These are phyloP conservation scores for Corymbia calophylla DNA, from an alignment of 441 rosid species.

Conservation along the genomic window DNA sequence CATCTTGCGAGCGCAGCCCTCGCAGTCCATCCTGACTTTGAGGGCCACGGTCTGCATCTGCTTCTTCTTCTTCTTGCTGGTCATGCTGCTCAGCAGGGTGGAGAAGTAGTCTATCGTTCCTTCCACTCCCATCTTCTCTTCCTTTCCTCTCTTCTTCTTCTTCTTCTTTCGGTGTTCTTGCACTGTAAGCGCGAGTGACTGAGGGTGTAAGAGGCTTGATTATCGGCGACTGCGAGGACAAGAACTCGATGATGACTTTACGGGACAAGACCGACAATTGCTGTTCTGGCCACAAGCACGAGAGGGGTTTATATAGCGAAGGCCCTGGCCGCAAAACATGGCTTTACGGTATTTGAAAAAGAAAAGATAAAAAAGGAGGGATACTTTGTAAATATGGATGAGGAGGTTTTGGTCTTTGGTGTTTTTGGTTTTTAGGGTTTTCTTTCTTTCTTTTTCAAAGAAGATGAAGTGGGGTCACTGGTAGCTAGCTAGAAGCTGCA, in stretches of 20 bases:
- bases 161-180: background rate
- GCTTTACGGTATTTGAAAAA: background rate
- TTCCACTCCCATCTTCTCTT: conserved; percentile 53
- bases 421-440: background rate
- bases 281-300: background rate
- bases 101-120: conserved; percentile 69
- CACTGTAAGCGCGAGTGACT: background rate
- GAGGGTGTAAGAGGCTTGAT: background rate
- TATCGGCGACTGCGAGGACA: background rate
- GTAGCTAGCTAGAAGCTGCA: background rate
- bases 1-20: conserved; percentile 82
- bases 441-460: background rate
- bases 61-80: conserved; percentile 48
- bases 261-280: background rate
- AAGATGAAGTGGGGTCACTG: background rate
- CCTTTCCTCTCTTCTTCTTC: background rate
- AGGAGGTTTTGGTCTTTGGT: no score
- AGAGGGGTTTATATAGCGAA: background rate
- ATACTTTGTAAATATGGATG: background rate
- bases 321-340: background rate
- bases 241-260: background rate
- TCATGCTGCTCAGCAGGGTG: conserved; percentile 33
- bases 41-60: conserved; percentile 66
- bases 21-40: conserved; percentile 76
- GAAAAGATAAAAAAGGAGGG: background rate